These are phyloP conservation scores for Sugiyamaella valdiviana DNA, from an alignment of 805 yeast genomes.

Conservation along the genomic window DNA sequence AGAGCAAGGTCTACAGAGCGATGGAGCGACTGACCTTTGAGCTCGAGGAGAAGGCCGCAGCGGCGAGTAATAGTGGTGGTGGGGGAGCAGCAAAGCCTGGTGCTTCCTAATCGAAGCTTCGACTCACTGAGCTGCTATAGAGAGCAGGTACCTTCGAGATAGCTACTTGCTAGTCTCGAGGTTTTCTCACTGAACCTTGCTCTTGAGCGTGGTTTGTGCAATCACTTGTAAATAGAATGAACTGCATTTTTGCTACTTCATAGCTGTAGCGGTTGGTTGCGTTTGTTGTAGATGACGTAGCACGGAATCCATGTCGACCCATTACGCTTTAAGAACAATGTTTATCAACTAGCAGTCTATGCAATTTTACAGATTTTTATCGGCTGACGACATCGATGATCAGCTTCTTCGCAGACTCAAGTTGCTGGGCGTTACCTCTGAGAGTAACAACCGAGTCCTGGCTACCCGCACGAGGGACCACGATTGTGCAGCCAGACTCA, in stretches of 20 bases:
- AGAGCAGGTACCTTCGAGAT: no score
- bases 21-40: conserved; percentile 86
- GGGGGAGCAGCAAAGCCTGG: background rate
- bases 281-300: no score
- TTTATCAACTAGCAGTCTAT: background rate
- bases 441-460: conserved; percentile 49
- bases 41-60: conserved; percentile 36
- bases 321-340: background rate
- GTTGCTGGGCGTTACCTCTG: conserved; percentile 53
- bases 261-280: background rate
- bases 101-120: background rate
- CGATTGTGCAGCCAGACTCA: conserved; percentile 50
- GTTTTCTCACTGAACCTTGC: background rate
- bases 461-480: conserved; percentile 56
- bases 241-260: background rate
- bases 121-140: background rate
- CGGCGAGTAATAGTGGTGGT: background rate
- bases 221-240: background rate
- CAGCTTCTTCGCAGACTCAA: conserved; percentile 44
- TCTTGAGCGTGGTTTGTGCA: background rate
- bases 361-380: conserved; percentile 1
- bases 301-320: no score
- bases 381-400: conserved; percentile 28
- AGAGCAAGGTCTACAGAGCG: conserved; percentile 89
- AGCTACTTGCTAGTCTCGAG: no score